phyloP scores from a whole-genome alignment of 2,329 filamentous ascomycete species.

The Stemphylium beticola region DNA sequence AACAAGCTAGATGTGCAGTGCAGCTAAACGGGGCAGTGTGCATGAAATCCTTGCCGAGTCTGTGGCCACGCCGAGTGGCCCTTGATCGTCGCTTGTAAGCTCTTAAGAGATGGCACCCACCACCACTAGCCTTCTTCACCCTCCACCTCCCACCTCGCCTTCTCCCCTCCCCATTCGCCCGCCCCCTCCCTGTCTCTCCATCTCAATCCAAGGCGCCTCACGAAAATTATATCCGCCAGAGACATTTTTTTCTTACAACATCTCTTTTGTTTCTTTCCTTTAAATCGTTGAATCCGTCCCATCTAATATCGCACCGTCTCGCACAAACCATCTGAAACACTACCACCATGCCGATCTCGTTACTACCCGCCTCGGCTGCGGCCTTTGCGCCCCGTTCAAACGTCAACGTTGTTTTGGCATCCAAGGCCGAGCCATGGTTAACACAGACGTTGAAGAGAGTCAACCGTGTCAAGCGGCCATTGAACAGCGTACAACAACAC shows the following conservation, averaged over 20 bases:
- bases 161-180: constrained; percentile 52
- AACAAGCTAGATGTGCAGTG: constrained; percentile 47
- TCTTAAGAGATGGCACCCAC: constrained; percentile 49
- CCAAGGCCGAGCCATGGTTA: constrained; percentile 94
- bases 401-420: constrained; percentile 91
- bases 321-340: constrained; percentile 31
- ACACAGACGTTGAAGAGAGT: constrained; percentile 96
- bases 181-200: constrained; percentile 45
- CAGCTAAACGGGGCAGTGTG: constrained; percentile 49
- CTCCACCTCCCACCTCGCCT: constrained; percentile 52
- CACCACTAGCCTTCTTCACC: constrained; percentile 48
- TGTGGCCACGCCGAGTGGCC: constrained; percentile 45
- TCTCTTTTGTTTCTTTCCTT: constrained; percentile 43
- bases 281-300: constrained; percentile 46
- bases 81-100: constrained; percentile 43
- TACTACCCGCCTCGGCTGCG: constrained; percentile 92
- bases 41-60: constrained; percentile 44
- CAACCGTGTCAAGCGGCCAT: constrained; percentile 92
- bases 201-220: constrained; percentile 44
- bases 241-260: constrained; percentile 41
- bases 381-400: constrained; percentile 94
- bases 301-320: constrained; percentile 44
- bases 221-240: constrained; percentile 47
- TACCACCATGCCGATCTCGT: constrained; percentile 79
- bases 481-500: constrained; percentile 97